Base-by-base conservation (phyloP, 768 basidiomycete species). In the Leccinum variicolor region DNA sequence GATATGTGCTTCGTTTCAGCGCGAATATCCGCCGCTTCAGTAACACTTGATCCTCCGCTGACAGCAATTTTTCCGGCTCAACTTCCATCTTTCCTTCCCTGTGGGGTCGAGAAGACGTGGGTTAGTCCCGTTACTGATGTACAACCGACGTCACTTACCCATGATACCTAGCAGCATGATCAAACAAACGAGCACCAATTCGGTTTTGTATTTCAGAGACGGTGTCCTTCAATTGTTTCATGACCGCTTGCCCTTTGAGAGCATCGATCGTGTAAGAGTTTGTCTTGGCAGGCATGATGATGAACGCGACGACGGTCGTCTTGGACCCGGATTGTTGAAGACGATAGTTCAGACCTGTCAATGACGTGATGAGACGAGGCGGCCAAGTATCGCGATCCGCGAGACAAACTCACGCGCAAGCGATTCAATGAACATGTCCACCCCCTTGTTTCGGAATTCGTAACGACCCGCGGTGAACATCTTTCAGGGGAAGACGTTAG, bases 381-480 rank as follows among this genome's bases (percentile, higher is more conserved):
- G 45, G 17, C 6, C 13, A 29, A 14, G 5, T n/a, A 29, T 14
- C 43, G 13, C 14, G 10, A 34, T 23, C 26, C 0, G 0, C 33
- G n/a, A 26, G 34, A 48, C 70, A 47, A 21, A 73, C 82, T 48
- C 62, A 85, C 96, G 92, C 28, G 96, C 97, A 56, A 99, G 84
- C 17, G 89, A 82, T 75, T 99, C 97, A 64, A 99, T 96, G 72
- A 98, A 99, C 96, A 99, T 97, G 71, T 99, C 97, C 29, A 98
- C 94, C 55, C 97, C 97, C 78, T 99, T 99, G 79, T 99, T 99
- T 43, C 97, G 83, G 74, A 97, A 99, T 73, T 99, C 97, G 74
- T 99, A 99, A 46, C 97, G 85, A 43, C 97, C 97, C n/a, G 97
- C 97, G 15, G 94, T 98, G 76, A 99, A 99, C 84, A 98, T 86